phyloP scores from a whole-genome alignment of 257 asterid genomes.

The Fraxinus americana region DNA sequence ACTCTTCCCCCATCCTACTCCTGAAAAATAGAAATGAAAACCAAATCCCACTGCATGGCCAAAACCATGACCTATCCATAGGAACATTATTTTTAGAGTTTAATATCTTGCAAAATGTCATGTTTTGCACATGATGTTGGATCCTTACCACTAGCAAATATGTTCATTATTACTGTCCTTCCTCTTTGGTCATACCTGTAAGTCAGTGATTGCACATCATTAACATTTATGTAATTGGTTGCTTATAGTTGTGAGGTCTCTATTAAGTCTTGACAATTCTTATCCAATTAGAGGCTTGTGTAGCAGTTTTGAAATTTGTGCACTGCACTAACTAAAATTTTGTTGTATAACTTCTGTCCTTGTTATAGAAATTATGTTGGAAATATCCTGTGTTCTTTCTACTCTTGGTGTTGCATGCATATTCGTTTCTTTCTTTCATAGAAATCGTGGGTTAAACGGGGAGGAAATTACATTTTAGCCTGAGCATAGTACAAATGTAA shows the following conservation, averaged over 20 bases:
- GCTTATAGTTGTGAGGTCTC: not conserved
- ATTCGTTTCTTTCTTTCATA: not conserved
- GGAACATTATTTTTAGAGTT: not conserved
- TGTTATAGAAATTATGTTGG: not conserved
- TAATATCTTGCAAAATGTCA: not conserved
- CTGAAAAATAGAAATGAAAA: not conserved
- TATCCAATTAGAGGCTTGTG: not conserved
- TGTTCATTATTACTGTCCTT: not conserved
- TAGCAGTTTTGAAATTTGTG: not conserved
- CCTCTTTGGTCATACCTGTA: conserved; percentile 3
- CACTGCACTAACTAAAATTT: not conserved
- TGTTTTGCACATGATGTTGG: conserved; percentile 6
- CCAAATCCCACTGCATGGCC: not conserved
- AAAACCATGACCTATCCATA: not conserved
- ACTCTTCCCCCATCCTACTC: not conserved
- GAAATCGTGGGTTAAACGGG: not conserved
- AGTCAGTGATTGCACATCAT: conserved; percentile 14
- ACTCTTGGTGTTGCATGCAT: not conserved
- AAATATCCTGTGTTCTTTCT: not conserved
- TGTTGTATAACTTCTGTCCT: not conserved
- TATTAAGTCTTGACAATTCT: conserved; percentile 8
- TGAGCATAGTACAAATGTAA: not conserved
- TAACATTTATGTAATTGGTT: conserved; percentile 1
- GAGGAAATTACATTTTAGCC: conserved; percentile 1
- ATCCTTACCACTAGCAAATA: not conserved